Evolutionary conservation across 371 early-diverging fungal species (phyloP).

Genomic region (Circinella umbellata): DNA sequence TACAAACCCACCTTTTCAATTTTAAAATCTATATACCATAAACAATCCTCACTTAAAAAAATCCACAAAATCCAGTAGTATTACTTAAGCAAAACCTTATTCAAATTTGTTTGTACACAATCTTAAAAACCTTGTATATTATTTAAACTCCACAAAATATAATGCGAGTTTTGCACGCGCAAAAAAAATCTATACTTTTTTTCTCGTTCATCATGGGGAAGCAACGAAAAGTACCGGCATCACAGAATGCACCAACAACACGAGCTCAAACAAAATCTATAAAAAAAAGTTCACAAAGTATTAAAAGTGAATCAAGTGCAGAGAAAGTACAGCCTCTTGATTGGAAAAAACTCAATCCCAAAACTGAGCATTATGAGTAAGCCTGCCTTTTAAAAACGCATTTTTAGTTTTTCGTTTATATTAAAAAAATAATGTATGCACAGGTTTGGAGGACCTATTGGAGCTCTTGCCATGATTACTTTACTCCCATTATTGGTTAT

Average conservation of each 20-base stretch:
- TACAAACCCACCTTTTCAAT: too few relatives aligned
- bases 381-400: neutral
- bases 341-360: constrained; percentile 46
- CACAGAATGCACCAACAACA: neutral
- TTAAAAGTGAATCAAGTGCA: neutral
- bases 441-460: constrained; percentile 77
- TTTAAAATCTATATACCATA: neutral
- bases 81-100: too few relatives aligned
- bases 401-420: too few relatives aligned
- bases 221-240: neutral
- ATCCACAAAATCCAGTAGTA: neutral
- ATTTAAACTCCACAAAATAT: neutral
- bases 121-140: neutral
- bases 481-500: constrained; percentile 66
- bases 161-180: neutral
- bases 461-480: constrained; percentile 66
- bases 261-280: neutral
- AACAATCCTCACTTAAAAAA: neutral
- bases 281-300: neutral
- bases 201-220: neutral
- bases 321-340: neutral
- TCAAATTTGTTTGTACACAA: too few relatives aligned
- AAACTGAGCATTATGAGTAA: constrained; percentile 67
- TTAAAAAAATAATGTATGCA: neutral
- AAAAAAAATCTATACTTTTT: neutral